phyloP scores from a whole-genome alignment of 306 rosid genomes.

The Acacia confusa region DNA sequence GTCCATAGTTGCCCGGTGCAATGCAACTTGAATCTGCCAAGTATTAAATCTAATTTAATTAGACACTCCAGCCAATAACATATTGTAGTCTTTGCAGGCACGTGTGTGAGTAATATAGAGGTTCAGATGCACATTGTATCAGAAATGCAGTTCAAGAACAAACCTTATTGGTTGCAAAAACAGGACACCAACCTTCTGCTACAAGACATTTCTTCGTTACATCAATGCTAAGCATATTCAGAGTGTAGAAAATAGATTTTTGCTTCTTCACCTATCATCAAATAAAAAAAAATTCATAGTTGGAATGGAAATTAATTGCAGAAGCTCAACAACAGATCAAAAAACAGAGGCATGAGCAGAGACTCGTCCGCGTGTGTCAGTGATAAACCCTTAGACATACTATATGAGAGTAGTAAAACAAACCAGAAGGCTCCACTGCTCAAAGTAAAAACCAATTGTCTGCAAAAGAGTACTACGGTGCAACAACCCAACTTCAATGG shows the following conservation, averaged over 20 bases:
- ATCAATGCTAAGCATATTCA: constrained; percentile 89
- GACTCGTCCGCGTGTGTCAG: background rate
- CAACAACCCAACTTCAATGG: constrained; percentile 70
- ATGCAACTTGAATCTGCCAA: constrained; percentile 53
- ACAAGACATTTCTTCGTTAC: constrained; percentile 87
- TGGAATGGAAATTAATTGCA: constrained; percentile 27
- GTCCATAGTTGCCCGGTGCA: constrained; percentile 63
- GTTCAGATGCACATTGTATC: constrained; percentile 10
- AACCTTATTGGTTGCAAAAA: constrained; percentile 77
- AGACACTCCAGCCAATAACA: constrained; percentile 1
- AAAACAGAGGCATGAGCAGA: constrained; percentile 8
- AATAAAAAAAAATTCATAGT: constrained; percentile 27
- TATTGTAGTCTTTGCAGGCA: background rate
- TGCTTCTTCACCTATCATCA: constrained; percentile 68
- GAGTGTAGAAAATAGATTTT: constrained; percentile 69
- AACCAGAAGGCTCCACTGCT: constrained; percentile 81
- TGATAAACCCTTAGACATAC: constrained; percentile 16
- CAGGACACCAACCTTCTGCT: constrained; percentile 93
- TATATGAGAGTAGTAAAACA: constrained; percentile 34
- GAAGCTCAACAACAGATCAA: constrained; percentile 25
- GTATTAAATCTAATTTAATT: constrained; percentile 29
- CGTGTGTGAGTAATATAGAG: background rate
- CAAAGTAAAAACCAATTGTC: constrained; percentile 67
- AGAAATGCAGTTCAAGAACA: constrained; percentile 29
- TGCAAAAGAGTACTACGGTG: constrained; percentile 63